phyloP scores from a whole-genome alignment of 2,329 filamentous ascomycete species.

The Penicillium sp. region DNA sequence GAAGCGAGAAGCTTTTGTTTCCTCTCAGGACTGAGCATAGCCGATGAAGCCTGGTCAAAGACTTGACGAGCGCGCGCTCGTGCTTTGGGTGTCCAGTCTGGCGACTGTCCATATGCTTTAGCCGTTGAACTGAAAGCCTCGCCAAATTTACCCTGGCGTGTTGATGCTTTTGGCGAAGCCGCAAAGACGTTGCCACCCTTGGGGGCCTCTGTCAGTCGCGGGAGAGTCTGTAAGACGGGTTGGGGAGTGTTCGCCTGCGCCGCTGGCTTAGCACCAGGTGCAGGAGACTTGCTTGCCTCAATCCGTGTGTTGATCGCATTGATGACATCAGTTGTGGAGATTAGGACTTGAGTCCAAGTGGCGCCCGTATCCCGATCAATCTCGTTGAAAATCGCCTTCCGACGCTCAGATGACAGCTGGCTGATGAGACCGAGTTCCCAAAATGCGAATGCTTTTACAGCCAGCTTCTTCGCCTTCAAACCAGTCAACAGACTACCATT shows the following conservation, averaged over 20 bases:
- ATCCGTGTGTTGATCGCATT: conserved; percentile 66
- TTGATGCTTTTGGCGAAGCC: conserved; percentile 37
- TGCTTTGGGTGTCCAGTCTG: conserved; percentile 45
- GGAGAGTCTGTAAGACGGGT: conserved; percentile 46
- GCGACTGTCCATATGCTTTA: conserved; percentile 46
- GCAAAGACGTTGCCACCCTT: conserved; percentile 50
- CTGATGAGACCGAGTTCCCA: conserved; percentile 87
- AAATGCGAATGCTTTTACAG: conserved; percentile 77
- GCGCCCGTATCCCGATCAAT: conserved; percentile 77
- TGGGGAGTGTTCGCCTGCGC: conserved; percentile 45
- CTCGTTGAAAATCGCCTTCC: conserved; percentile 80
- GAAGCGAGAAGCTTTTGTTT: conserved; percentile 40
- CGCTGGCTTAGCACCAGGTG: conserved; percentile 29
- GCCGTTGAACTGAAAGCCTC: conserved; percentile 45
- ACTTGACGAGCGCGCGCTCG: conserved; percentile 39
- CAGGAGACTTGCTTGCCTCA: conserved; percentile 55
- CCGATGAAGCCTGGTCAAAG: conserved; percentile 40
- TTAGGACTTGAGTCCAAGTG: conserved; percentile 76
- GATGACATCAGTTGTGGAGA: conserved; percentile 66
- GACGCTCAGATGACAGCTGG: conserved; percentile 67
- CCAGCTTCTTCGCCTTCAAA: conserved; percentile 75
- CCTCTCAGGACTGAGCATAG: conserved; percentile 40
- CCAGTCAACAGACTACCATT: conserved; percentile 86
- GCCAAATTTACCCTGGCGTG: conserved; percentile 38
- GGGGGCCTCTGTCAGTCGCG: conserved; percentile 50